Evolutionary conservation across 2,329 filamentous ascomycete species (phyloP), one percentile per base, ranked within the genome.

Genomic region (Xylaria polymorpha): DNA sequence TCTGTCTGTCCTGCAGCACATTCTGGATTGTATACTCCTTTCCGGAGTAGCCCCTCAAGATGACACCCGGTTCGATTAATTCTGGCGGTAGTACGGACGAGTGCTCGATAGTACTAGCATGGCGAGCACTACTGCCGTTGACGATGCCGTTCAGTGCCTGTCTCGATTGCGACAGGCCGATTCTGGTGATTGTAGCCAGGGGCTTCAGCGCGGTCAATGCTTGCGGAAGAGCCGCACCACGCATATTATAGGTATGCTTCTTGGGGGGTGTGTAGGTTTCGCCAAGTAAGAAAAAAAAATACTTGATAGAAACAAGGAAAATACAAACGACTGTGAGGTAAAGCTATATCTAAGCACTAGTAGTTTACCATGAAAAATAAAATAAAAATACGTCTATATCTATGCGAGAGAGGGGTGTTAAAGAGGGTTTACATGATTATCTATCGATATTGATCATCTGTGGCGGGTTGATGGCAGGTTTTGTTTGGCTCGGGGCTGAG

Each of bases 1-100:
- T 74, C 71, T 77, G 75, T 67, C 77, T 73, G 72, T 79, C 77
- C 74, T 79, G 77, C 65, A 79, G 74, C 64, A 79, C 75, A 74
- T 79, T 77, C 63, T 78, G 73, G 25, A 79, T 76, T 0, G 74
- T 76, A 51, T 79, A 79, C 58, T 78, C 74, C 56, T 74, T 74
- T 29, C 77, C 77, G 25, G 77, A 79, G 50, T 78, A 77, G 22
- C 76, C 76, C 64, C 74, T 76, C 59, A 78, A 46, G 44, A 77
- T 77, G 4, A 74, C 75, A 41, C 76, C 76, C 9, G 76, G 76
- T 65, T 74, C 76, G 20, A 77, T 72, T 6, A 71, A 69, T 35
- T 73, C 71, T 20, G 66, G 43, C 46, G 72, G 60, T 18, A 70
- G 48, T 32, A 69, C 55, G 15, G 67, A 60, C 50, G 71, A 70